These are phyloP conservation scores for Sechiopsis laciniata DNA, from an alignment of 306 rosid species.

Conservation along the genomic window DNA sequence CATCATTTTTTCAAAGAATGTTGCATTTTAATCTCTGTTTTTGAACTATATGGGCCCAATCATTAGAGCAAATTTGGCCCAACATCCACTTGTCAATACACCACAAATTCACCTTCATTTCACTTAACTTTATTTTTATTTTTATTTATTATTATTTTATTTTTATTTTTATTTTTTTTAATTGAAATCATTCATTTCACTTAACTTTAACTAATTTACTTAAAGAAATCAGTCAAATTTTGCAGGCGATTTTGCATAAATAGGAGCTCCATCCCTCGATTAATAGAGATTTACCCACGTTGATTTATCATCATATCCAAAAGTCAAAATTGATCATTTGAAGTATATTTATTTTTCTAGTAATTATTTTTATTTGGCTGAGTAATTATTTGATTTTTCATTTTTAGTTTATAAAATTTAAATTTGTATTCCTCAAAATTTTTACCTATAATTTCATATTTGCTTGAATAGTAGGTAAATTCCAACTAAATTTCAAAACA, in stretches of 20 bases:
- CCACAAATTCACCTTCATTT: not conserved
- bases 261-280: not conserved
- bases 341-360: not conserved
- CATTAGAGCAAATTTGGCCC: slow-evolving; percentile 1
- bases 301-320: not conserved
- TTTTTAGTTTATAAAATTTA: too few relatives aligned
- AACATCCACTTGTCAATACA: slow-evolving; percentile 11
- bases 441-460: too few relatives aligned
- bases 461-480: too few relatives aligned
- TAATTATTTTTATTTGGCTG: too few relatives aligned
- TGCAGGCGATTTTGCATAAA: too few relatives aligned
- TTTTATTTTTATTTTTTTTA: too few relatives aligned
- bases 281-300: not conserved
- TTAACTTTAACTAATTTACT: not conserved
- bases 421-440: too few relatives aligned
- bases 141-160: too few relatives aligned
- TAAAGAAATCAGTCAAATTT: not conserved
- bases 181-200: not conserved
- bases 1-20: not conserved
- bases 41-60: slow-evolving; percentile 11
- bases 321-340: not conserved
- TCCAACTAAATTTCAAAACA: too few relatives aligned
- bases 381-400: too few relatives aligned
- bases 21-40: not conserved
- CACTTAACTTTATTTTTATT: too few relatives aligned